A percentile compares a stretch with the other conserved stretches of the same genome.
These are phyloP conservation scores for Vitis amurensis DNA, from an alignment of 164 flowering plant genomes.

Conservation along the genomic window DNA sequence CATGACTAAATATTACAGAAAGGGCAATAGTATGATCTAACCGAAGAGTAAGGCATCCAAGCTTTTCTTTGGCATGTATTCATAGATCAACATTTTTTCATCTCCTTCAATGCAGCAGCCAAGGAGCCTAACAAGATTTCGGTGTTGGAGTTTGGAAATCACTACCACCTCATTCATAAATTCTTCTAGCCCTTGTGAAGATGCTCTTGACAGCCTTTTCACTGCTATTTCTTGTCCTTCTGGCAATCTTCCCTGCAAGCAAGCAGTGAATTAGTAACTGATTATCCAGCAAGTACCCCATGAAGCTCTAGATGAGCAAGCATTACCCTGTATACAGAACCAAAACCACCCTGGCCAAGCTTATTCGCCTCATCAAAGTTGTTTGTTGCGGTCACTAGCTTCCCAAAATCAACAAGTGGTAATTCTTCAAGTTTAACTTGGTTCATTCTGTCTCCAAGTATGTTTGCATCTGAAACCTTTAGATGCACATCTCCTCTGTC, in stretches of 20 bases:
- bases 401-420: constrained; percentile 20
- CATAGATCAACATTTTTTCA: constrained; percentile 33
- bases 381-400: constrained; percentile 27
- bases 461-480: not conserved
- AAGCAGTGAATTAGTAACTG: not conserved
- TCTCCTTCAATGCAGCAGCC: constrained; percentile 39
- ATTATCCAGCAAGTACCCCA: no score
- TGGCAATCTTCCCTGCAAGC: constrained; percentile 29
- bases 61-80: constrained; percentile 33
- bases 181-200: constrained; percentile 43
- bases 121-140: constrained; percentile 40
- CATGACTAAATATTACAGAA: no score
- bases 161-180: constrained; percentile 45
- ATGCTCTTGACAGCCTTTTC: constrained; percentile 37
- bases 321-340: constrained; percentile 31
- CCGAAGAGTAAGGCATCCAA: constrained; percentile 29
- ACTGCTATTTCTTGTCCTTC: constrained; percentile 44
- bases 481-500: not conserved
- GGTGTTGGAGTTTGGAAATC: constrained; percentile 42
- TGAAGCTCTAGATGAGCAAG: not conserved
- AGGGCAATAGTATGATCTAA: constrained; percentile 1
- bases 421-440: constrained; percentile 25
- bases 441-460: constrained; percentile 1
- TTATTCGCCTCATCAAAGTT: constrained; percentile 19
- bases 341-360: constrained; percentile 40